Percentiles rank a stretch among this genome's conserved stretches.
Evolutionary conservation across 139 green algal species (phyloP).

Genomic region (Chlamydomonas sp.): DNA sequence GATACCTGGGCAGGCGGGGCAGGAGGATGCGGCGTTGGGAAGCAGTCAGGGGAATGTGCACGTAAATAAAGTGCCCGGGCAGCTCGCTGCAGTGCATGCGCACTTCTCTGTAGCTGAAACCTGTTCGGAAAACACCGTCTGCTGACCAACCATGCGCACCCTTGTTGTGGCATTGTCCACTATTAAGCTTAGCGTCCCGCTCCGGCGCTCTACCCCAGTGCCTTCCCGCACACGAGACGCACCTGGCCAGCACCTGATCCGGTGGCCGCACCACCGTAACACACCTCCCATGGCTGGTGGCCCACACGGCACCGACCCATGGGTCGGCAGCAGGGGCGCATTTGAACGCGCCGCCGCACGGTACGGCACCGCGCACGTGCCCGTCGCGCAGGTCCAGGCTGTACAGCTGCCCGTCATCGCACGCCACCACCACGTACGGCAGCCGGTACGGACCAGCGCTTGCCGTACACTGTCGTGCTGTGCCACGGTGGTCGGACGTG

Average conservation of each 20-base stretch:
- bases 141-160: neutral
- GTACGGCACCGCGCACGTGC: neutral
- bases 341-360: slow-evolving; percentile 34
- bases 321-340: slow-evolving; percentile 27
- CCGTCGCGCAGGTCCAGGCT: slow-evolving; percentile 27
- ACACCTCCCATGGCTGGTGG: slow-evolving; percentile 20
- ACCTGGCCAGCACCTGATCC: slow-evolving; percentile 1
- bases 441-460: neutral
- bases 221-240: neutral
- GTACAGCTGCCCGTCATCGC: slow-evolving; percentile 35
- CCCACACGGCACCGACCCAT: slow-evolving; percentile 35
- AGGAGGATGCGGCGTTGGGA: neutral
- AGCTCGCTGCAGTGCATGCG: neutral
- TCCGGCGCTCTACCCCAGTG: neutral
- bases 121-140: neutral
- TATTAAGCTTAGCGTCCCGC: neutral
- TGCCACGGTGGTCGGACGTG: too few species aligned
- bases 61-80: too few species aligned
- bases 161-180: neutral
- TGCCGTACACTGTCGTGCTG: neutral
- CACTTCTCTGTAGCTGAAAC: neutral
- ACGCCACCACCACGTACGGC: slow-evolving; percentile 33
- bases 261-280: slow-evolving; percentile 18
- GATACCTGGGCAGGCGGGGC: neutral
- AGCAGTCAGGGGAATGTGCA: neutral